phyloP scores from a whole-genome alignment of 495 filamentous ascomycete species.

The Tuber calosporum region DNA sequence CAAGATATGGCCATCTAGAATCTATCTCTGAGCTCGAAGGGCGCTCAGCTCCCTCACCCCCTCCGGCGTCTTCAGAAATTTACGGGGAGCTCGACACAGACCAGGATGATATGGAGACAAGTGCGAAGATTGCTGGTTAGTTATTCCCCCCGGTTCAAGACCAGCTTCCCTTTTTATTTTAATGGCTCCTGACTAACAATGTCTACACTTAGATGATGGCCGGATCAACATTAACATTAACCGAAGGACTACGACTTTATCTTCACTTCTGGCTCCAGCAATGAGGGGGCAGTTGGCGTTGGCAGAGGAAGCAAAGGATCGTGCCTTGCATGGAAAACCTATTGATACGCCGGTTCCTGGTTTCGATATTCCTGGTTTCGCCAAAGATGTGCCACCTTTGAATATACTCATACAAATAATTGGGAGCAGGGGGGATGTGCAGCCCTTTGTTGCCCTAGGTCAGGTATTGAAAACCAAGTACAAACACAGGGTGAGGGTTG shows the following conservation, averaged over 20 bases:
- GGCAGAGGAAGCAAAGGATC: constrained; percentile 44
- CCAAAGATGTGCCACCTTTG: constrained; percentile 44
- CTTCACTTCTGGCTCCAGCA: constrained; percentile 59
- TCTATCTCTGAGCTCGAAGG: constrained; percentile 24
- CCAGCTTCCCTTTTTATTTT: constrained; percentile 48
- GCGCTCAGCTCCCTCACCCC: constrained; percentile 37
- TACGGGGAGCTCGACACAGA: constrained; percentile 49
- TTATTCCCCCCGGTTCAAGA: background rate
- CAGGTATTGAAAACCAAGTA: constrained; percentile 60
- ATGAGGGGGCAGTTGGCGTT: constrained; percentile 54
- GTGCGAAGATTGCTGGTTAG: constrained; percentile 48
- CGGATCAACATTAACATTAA: constrained; percentile 62
- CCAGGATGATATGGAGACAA: constrained; percentile 51
- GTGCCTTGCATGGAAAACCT: constrained; percentile 37
- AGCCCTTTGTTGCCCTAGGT: constrained; percentile 67
- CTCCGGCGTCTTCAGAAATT: constrained; percentile 49
- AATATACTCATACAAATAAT: constrained; percentile 77
- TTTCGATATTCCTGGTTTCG: constrained; percentile 47
- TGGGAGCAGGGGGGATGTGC: constrained; percentile 66
- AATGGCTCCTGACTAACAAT: constrained; percentile 69
- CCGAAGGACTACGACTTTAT: constrained; percentile 57
- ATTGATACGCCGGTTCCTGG: constrained; percentile 51
- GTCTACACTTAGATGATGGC: constrained; percentile 59
- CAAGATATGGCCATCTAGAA: constrained; percentile 10
- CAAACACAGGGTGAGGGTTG: constrained; percentile 61